phyloP scores from a whole-genome alignment of 345 rosid genomes.

The Hibiscus tridactylites region DNA sequence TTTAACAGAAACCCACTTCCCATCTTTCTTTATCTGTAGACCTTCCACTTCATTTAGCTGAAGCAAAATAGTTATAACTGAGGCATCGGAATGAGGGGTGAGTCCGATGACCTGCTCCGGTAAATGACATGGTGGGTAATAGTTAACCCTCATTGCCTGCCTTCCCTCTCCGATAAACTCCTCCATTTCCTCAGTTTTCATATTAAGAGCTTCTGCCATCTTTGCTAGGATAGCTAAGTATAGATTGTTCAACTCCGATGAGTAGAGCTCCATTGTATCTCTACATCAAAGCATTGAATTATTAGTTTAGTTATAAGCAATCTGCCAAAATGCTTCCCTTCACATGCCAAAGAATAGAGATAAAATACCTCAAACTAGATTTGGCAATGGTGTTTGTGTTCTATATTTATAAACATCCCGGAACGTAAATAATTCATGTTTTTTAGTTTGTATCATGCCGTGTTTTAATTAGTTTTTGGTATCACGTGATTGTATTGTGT shows the following conservation, averaged over 20 bases:
- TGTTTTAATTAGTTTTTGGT: not conserved
- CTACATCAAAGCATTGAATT: constrained; percentile 13
- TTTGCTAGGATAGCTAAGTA: constrained; percentile 15
- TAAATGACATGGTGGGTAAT: constrained; percentile 30
- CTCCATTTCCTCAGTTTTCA: constrained; percentile 22
- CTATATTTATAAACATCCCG: too few species aligned
- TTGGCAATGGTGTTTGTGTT: too few species aligned
- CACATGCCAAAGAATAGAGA: too few species aligned
- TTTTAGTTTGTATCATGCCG: not conserved
- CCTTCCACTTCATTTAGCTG: constrained; percentile 32
- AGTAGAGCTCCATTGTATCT: constrained; percentile 27
- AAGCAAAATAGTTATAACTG: constrained; percentile 19
- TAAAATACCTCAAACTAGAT: too few species aligned
- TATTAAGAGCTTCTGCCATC: constrained; percentile 22
- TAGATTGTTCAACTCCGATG: constrained; percentile 18
- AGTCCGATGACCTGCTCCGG: constrained; percentile 20
- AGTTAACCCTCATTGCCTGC: constrained; percentile 19
- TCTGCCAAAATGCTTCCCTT: too few species aligned
- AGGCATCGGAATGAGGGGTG: not conserved
- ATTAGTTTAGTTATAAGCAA: not conserved
- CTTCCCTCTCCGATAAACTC: constrained; percentile 12
- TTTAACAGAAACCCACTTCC: constrained; percentile 22
- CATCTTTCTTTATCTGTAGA: constrained; percentile 28
- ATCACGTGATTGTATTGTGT: not conserved
- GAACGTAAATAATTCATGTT: not conserved